Evolutionary conservation across 1,284 basidiomycete genomes (phyloP), one percentile per base, ranked within the genome.

Genomic region (Ceratobasidium sp.): DNA sequence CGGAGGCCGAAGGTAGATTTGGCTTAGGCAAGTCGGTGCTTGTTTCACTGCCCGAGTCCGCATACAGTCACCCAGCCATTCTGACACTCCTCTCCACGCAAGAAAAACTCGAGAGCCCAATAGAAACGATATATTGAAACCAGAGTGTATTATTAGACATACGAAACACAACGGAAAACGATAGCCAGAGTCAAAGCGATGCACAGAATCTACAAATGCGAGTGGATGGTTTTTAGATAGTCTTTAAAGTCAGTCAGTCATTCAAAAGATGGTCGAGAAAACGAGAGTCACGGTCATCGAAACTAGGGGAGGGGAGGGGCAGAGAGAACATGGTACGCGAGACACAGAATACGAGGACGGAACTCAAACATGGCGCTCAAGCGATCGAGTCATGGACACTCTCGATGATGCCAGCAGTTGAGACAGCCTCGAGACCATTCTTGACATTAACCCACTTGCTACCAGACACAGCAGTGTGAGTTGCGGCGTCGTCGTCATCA

Each of bases 401-500:
- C 43, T 72, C 71, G 40, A 60, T 70, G 25, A 68, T 65, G 20
- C 43, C 45, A 7, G 65, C 40, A 27, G 54, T 72, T 13, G 71
- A 69, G n/a, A 67, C 68, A 3, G 57, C 67, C 31, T 62, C 69
- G 35, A 64, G 52, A n/a, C 68, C 42, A 22, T 57, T 42, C 55
- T 68, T 58, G 55, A 62, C 55, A 43, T 60, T 65, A 17, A 69
- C 70, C 56, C 58, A 56, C 53, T 69, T 65, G 62, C 52, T 54
- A 3, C 29, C 29, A 31, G 52, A n/a, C 52, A 20, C 69, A 35
- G 69, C 60, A 29, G 52, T 69, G 22, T 70, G 45, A 25, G 69
- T 53, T 4, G 68, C 62, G 38, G 71, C 56, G 34, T 68, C 70
- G 29, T 70, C 69, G 56, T 60, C 60, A 40, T 69, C 70, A 29